Evolutionary conservation across 2,329 filamentous ascomycete genomes (phyloP).

Genomic region (Venturiaceae sp.): DNA sequence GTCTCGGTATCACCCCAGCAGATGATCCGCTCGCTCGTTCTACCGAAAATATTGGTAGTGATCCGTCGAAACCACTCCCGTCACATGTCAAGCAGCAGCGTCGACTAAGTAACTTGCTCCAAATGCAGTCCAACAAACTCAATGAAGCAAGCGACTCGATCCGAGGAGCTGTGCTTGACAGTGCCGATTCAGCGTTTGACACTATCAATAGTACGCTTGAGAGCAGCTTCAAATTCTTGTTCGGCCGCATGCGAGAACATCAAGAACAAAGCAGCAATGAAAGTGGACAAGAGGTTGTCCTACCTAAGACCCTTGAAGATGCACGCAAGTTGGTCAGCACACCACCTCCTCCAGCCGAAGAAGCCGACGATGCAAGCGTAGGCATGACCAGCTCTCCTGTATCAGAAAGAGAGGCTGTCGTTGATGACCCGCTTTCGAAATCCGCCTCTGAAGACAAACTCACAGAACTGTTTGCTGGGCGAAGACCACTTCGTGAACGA

Average conservation of each 20-base stretch:
- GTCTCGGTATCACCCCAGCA: constrained; percentile 25
- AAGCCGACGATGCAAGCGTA: constrained; percentile 44
- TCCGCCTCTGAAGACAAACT: constrained; percentile 24
- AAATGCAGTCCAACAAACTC: constrained; percentile 71
- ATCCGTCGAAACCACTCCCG: constrained; percentile 20
- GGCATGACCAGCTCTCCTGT: constrained; percentile 42
- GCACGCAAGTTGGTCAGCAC: constrained; percentile 80
- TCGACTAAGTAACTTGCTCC: constrained; percentile 75
- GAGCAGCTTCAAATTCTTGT: constrained; percentile 86
- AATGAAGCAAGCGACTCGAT: constrained; percentile 77
- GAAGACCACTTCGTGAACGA: constrained; percentile 50
- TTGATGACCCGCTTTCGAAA: constrained; percentile 8
- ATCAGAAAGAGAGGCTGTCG: constrained; percentile 14
- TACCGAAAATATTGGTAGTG: constrained; percentile 1
- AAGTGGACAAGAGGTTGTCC: constrained; percentile 27
- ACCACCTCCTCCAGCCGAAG: constrained; percentile 38
- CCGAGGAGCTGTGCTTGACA: constrained; percentile 54
- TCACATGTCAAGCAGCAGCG: constrained; percentile 45
- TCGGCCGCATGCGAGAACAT: constrained; percentile 76
- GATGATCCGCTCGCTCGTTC: constrained; percentile 15
- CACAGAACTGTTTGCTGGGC: constrained; percentile 59
- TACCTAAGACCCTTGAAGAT: constrained; percentile 88
- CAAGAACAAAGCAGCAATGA: constrained; percentile 34
- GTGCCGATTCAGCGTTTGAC: constrained; percentile 85
- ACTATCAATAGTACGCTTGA: constrained; percentile 85